phyloP scores from a whole-genome alignment of 2,329 filamentous ascomycete genomes.

The Huntiella savannae region DNA sequence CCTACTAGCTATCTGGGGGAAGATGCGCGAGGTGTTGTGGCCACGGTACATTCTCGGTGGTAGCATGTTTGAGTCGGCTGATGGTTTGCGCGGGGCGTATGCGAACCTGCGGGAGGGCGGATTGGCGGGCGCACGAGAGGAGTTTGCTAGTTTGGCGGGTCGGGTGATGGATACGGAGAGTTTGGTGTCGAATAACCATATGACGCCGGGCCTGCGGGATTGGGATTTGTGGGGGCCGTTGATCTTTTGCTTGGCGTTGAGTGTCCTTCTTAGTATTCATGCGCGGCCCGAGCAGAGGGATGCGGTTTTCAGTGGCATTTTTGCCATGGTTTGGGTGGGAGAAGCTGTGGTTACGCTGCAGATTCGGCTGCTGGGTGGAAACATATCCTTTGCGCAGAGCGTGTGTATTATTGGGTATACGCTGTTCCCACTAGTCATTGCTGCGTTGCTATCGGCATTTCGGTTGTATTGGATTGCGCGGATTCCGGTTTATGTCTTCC shows the following conservation, averaged over 20 bases:
- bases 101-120: conserved; percentile 40
- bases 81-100: conserved; percentile 39
- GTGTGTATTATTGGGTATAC: conserved; percentile 98
- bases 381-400: conserved; percentile 95
- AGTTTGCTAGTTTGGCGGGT: conserved; percentile 40
- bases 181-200: conserved; percentile 41
- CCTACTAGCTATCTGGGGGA: conserved; percentile 84
- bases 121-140: conserved; percentile 39
- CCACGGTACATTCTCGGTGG: conserved; percentile 76
- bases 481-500: conserved; percentile 75
- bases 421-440: conserved; percentile 88
- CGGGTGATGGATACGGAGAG: conserved; percentile 45
- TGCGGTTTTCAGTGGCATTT: conserved; percentile 84
- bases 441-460: conserved; percentile 71
- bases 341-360: conserved; percentile 94
- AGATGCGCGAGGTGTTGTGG: conserved; percentile 93
- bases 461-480: conserved; percentile 60
- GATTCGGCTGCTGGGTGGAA: conserved; percentile 88
- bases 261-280: conserved; percentile 69
- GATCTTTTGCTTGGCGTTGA: conserved; percentile 79
- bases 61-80: conserved; percentile 39
- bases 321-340: conserved; percentile 91
- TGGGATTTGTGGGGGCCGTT: conserved; percentile 98
- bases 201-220: conserved; percentile 80
- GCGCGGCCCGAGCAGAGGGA: conserved; percentile 66